These are phyloP conservation scores for Wakefieldia striispora DNA, from an alignment of 768 basidiomycete species.

Conservation along the genomic window DNA sequence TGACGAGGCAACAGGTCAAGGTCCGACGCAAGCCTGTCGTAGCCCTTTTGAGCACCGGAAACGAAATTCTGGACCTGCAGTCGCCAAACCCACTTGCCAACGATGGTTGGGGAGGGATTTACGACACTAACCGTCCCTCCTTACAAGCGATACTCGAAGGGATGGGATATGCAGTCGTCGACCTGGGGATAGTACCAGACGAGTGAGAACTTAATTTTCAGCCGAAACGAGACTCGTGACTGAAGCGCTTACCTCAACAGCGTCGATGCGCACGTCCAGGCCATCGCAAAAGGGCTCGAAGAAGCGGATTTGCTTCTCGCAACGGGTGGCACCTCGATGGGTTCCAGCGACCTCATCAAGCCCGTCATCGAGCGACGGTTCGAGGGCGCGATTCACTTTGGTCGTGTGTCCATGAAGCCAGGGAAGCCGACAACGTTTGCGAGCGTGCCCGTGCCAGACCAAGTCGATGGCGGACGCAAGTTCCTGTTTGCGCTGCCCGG, in stretches of 20 bases:
- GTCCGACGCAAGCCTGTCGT: slow-evolving; percentile 73
- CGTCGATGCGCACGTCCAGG: slow-evolving; percentile 53
- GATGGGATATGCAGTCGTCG: slow-evolving; percentile 73
- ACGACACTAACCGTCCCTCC: slow-evolving; percentile 86
- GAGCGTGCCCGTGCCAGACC: slow-evolving; percentile 50
- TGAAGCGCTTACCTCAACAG: slow-evolving; percentile 19
- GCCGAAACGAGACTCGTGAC: background rate
- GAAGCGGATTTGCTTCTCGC: slow-evolving; percentile 75
- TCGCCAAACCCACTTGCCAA: slow-evolving; percentile 31
- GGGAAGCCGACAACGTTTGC: slow-evolving; percentile 94
- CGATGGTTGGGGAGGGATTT: slow-evolving; percentile 66
- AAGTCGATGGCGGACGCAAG: slow-evolving; percentile 38
- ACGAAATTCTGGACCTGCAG: slow-evolving; percentile 72
- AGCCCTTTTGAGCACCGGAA: slow-evolving; percentile 82
- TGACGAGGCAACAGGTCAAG: slow-evolving; percentile 46
- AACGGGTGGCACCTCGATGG: slow-evolving; percentile 93
- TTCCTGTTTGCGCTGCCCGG: slow-evolving; percentile 85
- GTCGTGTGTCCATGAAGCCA: slow-evolving; percentile 77
- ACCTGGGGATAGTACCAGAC: slow-evolving; percentile 79
- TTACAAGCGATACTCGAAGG: slow-evolving; percentile 66
- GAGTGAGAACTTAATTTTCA: slow-evolving; percentile 41
- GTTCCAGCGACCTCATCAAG: slow-evolving; percentile 81
- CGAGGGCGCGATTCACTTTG: slow-evolving; percentile 78
- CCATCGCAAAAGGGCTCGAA: slow-evolving; percentile 55
- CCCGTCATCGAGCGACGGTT: slow-evolving; percentile 83